Evolutionary conservation across 1,284 basidiomycete genomes (phyloP).

Genomic region (Apiotrichum akiyoshidainum): DNA sequence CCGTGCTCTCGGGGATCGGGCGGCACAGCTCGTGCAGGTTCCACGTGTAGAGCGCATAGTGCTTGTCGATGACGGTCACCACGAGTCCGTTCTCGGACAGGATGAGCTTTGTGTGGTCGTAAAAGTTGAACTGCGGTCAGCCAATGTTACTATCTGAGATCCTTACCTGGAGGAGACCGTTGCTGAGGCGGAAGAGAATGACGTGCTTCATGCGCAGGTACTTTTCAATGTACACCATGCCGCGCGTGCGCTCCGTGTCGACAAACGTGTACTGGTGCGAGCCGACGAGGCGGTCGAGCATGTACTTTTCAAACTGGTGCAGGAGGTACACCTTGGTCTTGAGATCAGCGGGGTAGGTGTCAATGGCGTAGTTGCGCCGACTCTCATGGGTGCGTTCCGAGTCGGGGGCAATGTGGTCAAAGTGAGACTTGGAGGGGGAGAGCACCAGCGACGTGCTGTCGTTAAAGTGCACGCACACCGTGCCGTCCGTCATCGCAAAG

Average conservation of each 20-base stretch:
- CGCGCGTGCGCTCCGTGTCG: conserved; percentile 64
- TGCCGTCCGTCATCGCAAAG: conserved; percentile 90
- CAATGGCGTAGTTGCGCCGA: conserved; percentile 46
- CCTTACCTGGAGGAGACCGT: conserved; percentile 82
- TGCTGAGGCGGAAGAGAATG: conserved; percentile 92
- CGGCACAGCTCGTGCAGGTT: conserved; percentile 63
- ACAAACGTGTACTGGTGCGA: conserved; percentile 73
- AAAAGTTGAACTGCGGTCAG: conserved; percentile 78
- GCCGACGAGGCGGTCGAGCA: conserved; percentile 78
- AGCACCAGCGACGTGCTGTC: conserved; percentile 84
- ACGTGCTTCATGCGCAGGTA: conserved; percentile 95
- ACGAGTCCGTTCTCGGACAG: conserved; percentile 73
- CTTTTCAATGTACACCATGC: conserved; percentile 92
- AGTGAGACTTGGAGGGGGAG: conserved; percentile 79
- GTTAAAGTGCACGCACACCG: conserved; percentile 92
- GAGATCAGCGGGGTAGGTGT: conserved; percentile 56
- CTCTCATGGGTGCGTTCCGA: conserved; percentile 25
- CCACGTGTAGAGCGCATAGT: conserved; percentile 73
- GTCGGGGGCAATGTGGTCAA: conserved; percentile 67
- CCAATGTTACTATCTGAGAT: not conserved
- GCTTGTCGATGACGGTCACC: conserved; percentile 85
- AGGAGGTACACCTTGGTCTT: conserved; percentile 84
- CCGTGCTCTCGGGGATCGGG: conserved; percentile 51
- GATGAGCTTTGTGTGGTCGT: conserved; percentile 93
- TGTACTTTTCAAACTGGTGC: conserved; percentile 88